A percentile compares a stretch with the other conserved stretches of the same genome.
Conservation (phyloP, 208 protist genomes). For the Crithidia brevicula region DNA sequence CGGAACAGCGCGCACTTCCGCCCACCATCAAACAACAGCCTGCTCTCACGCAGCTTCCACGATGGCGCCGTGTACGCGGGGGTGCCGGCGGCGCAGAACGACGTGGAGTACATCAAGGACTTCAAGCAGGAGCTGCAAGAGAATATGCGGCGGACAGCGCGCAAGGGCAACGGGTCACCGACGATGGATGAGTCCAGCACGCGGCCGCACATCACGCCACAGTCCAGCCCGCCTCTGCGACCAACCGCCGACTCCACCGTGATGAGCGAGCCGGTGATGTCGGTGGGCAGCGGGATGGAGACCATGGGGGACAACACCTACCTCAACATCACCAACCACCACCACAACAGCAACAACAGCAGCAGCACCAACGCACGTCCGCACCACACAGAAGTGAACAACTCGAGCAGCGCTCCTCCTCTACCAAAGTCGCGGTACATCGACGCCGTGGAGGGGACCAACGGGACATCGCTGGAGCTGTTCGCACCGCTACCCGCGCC, state of each 20-base stretch:
- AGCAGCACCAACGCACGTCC: not conserved
- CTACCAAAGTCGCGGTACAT: slow-evolving; percentile 1
- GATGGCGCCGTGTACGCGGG: slow-evolving; percentile 25
- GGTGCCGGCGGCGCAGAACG: slow-evolving; percentile 24
- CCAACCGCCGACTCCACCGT: slow-evolving; percentile 6
- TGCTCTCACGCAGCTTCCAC: slow-evolving; percentile 12
- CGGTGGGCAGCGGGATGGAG: slow-evolving; percentile 17
- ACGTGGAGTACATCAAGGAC: slow-evolving; percentile 46
- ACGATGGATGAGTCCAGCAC: slow-evolving; percentile 11
- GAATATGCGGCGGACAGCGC: slow-evolving; percentile 47
- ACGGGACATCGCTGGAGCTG: not conserved
- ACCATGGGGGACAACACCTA: not conserved
- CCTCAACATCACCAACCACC: not conserved
- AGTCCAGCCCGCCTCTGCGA: slow-evolving; percentile 15
- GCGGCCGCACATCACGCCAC: slow-evolving; percentile 15
- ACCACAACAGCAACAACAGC: too few relatives aligned
- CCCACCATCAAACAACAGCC: slow-evolving; percentile 9
- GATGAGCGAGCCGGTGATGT: slow-evolving; percentile 5
- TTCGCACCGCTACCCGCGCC: not conserved
- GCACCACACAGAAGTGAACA: not conserved
- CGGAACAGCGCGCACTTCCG: slow-evolving; percentile 9
- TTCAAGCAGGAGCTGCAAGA: slow-evolving; percentile 82
- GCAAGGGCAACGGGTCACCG: slow-evolving; percentile 12
- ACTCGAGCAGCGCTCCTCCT: too few relatives aligned
- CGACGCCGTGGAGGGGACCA: not conserved